Base-by-base conservation (phyloP, 257 asterid species). In the Ocimum tenuiflorum region DNA sequence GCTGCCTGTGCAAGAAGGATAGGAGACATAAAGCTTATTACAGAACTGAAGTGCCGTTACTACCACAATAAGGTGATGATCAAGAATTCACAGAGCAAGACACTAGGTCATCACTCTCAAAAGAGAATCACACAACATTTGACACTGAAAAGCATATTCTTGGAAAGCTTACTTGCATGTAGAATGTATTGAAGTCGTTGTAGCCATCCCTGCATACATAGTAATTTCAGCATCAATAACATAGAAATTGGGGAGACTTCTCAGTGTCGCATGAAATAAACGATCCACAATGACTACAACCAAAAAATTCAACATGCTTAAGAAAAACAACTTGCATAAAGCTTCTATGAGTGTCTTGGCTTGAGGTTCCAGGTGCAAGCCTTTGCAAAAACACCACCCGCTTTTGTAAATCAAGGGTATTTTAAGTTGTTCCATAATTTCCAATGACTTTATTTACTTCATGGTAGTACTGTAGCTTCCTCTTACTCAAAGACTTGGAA, bases 181-280 rank as follows among this genome's bases (percentile, higher is more conserved):
- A 94, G 82, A 94, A 94, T 35, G 99, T 94, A 74, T 94, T 94
- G 91, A 94, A 94, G 87, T 94, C 99, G 48, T 94, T 94, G 90
- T 94, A 94, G 49, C 99, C 99, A 64, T 94, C 97, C 94, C 99
- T 94, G 97, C 87, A 77, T 62, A 76, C 73, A 86, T n/a, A 65
- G 49, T 43, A 72, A 71, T 45, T 63, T 56, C 63, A 74, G 68
- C 60, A 71, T 88, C 64, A 80, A 48, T 18, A 81, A 52, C 15
- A 54, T 8, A 42, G 51, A 45, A 53, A 59, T 48, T 35, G 42
- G 22, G 15, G 47, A 60, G 54, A 62, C 15, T 68, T 27, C 45
- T 62, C 43, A 52, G 35, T 46, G 35, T 23, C 27, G 45, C 70
- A 53, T 39, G 52, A 41, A 77, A 48, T 66, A 69, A 38, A 70